Base-by-base conservation (phyloP, 2,329 filamentous ascomycete species). In the Cladosporium sp. region DNA sequence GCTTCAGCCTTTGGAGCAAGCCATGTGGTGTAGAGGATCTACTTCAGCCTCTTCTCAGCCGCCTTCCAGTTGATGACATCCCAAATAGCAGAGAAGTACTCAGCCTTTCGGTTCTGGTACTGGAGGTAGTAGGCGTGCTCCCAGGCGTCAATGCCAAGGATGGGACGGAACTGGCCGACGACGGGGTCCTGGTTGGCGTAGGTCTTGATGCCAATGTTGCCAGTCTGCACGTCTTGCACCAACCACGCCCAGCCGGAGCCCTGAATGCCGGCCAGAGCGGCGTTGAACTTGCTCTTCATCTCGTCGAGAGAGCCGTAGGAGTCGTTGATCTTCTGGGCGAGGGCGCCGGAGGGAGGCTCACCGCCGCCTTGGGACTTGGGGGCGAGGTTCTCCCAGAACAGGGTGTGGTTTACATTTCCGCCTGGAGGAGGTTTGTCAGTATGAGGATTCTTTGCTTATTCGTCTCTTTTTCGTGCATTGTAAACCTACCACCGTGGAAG, bases 41-140 rank as follows among this genome's bases (percentile, higher is more conserved):
- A 71, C 66, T 70, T 65, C 61, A 70, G 67, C 57, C 69, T 65
- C 66, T 70, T 68, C 61, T 70, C 68, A 22, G 91, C 92, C 32
- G 88, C 84, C 83, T 91, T 91, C 92, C 92, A 97, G 85, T 96
- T 96, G 75, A 96, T 80, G 50, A 96, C 91, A 66, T 96, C 90
- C 92, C 92, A 96, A 73, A 96, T 88, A 59, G 90, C 90, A 68
- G 83, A 83, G 77, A 96, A 96, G 82, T 96, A 96, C 79, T 96
- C 91, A 58, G 88, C 91, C 85, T 96, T 96, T 76, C 91, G 87
- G 82, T 96, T 96, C 84, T 96, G 84, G 79, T 96, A 96, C 80
- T 96, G 90, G 61, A 96, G 82, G 78, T 96, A 95, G 81, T 95
- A 96, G 53, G 91, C 91, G 77, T 96, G 91, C 81, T 96, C 91